Evolutionary conservation across 768 basidiomycete genomes (phyloP), one percentile per base, ranked within the genome.

Genomic region (Tulasnella sp.): DNA sequence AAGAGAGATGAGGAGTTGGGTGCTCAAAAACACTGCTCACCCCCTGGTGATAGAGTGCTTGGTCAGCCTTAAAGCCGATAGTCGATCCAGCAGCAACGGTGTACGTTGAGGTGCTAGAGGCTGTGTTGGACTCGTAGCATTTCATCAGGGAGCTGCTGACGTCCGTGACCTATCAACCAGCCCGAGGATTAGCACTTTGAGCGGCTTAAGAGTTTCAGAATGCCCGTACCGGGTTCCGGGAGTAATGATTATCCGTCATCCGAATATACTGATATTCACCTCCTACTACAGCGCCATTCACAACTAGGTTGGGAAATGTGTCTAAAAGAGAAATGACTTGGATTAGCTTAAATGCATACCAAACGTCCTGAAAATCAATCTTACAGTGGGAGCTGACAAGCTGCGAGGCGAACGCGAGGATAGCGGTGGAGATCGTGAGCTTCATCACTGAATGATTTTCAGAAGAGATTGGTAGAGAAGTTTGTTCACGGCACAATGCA

Each of bases 381-480:
- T 15, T 44, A 73, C 73, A 73, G n/a, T 73, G 73, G 9, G 16
- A 40, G 40, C 32, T 73, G 37, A 73, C 73, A 15, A 73, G 73
- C 9, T 44, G 73, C 16, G 74, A 44, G 35, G 55, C 46, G 20
- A 57, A 29, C 16, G n/a, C 32, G 16, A 75, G 18, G 48, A 48
- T 48, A 55, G 9, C 74, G 5, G 18, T 29, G 9, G 35, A 23
- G 35, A 71, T 37, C 10, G 70, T 37, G 70, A 71, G 15, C 71
- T n/a, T 72, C 71, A 72, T 72, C 6, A 0, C 23, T 37, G 11
- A 20, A 72, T 0, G 4, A 3, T 35, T 10, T 70, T 7, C 16
- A 26, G 15, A 39, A 29, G 70, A 81, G 81, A 26, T 73, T 77
- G 61, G 83, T 81, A 32, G 61, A 16, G 32, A 10, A 16, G 11